These are phyloP conservation scores for Coelastrella sp. DNA, from an alignment of 139 green algal species.

Conservation along the genomic window DNA sequence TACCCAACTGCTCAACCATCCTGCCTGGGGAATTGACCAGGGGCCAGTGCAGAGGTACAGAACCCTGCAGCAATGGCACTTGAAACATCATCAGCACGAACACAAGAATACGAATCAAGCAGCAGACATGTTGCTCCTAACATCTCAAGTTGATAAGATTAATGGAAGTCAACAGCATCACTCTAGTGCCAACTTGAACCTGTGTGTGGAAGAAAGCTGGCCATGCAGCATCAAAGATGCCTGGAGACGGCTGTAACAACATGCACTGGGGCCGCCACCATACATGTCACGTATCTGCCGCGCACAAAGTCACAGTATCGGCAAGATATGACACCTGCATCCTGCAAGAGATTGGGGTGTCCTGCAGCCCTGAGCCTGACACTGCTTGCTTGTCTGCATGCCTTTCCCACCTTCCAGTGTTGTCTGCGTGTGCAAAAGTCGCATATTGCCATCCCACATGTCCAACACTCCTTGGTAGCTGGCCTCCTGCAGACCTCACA, in stretches of 20 bases:
- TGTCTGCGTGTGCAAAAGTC: conserved; percentile 87
- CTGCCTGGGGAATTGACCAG: conserved; percentile 71
- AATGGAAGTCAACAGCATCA: too few relatives aligned
- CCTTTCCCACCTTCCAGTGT: conserved; percentile 91
- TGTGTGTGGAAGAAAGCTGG: too few relatives aligned
- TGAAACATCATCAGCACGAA: background rate
- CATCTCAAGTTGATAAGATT: too few relatives aligned
- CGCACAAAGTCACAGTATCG: background rate
- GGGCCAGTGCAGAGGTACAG: conserved; percentile 84
- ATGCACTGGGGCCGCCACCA: too few relatives aligned
- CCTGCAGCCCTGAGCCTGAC: too few relatives aligned
- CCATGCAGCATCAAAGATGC: background rate
- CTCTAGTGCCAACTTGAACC: too few relatives aligned
- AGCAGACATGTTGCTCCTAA: too few relatives aligned
- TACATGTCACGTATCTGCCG: background rate
- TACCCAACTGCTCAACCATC: conserved; percentile 75
- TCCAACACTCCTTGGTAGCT: conserved; percentile 66
- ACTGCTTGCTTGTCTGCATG: too few relatives aligned
- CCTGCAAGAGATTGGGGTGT: too few relatives aligned
- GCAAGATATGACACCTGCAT: background rate
- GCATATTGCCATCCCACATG: conserved; percentile 65
- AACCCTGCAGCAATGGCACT: conserved; percentile 13
- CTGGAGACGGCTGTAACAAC: too few relatives aligned
- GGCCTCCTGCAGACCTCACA: conserved; percentile 89
- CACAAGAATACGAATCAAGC: too few relatives aligned